A percentile compares a stretch with the other conserved stretches of the same genome.
These are phyloP conservation scores for Syncephalis plumigaleata DNA, from an alignment of 371 early-diverging fungal genomes.

Conservation along the genomic window DNA sequence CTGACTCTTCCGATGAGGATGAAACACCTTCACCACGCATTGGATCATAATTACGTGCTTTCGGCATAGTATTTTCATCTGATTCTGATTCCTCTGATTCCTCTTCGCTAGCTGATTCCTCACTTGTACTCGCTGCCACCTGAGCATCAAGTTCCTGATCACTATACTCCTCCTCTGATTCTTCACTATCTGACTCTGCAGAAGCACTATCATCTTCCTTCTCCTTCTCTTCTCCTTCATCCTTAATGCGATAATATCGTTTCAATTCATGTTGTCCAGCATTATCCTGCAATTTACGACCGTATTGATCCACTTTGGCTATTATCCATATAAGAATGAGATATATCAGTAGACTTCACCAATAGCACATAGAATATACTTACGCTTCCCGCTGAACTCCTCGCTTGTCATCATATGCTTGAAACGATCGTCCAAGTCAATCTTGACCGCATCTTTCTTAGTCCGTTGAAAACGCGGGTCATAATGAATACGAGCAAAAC, in stretches of 20 bases:
- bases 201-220: conserved; percentile 6
- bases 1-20: conserved; percentile 32
- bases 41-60: conserved; percentile 32
- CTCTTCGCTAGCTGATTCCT: conserved; percentile 8
- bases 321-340: conserved; percentile 6
- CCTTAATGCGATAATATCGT: conserved; percentile 36
- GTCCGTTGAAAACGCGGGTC: conserved; percentile 82
- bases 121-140: conserved; percentile 10
- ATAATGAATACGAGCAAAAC: conserved; percentile 64
- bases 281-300: conserved; percentile 34
- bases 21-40: conserved; percentile 73
- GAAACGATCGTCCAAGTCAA: conserved; percentile 84
- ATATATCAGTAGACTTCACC: no score
- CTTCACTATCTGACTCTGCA: conserved; percentile 22
- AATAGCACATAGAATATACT: no score
- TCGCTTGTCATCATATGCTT: conserved; percentile 54
- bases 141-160: conserved; percentile 9
- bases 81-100: no score
- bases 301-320: conserved; percentile 81
- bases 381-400: conserved; percentile 52
- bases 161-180: conserved; percentile 20
- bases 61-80: neutral
- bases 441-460: conserved; percentile 60
- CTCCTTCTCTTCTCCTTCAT: conserved; percentile 22
- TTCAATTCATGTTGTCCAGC: conserved; percentile 32